These are phyloP conservation scores for Wickerhamomyces subpelliculosus DNA, from an alignment of 805 yeast species.

Conservation along the genomic window DNA sequence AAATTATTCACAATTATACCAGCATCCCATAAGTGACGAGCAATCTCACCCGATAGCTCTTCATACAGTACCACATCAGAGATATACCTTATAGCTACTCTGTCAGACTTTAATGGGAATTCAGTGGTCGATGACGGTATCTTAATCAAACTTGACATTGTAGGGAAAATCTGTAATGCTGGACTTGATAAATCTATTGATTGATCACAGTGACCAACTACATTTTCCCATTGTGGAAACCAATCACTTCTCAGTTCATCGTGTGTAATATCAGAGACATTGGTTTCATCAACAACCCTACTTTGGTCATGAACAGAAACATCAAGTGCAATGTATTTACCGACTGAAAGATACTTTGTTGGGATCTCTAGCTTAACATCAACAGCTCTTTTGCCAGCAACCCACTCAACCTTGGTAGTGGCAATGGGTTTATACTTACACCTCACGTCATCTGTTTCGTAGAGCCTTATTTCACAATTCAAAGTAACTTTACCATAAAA, in stretches of 20 bases:
- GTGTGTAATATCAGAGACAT: slow-evolving; percentile 4
- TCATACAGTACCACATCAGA: slow-evolving; percentile 19
- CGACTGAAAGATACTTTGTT: neutral
- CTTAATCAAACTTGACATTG: slow-evolving; percentile 10
- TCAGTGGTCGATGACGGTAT: slow-evolving; percentile 6
- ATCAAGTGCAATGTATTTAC: slow-evolving; percentile 9
- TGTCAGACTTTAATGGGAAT: slow-evolving; percentile 14
- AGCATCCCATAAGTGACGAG: slow-evolving; percentile 38
- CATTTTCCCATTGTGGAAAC: slow-evolving; percentile 4
- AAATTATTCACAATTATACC: slow-evolving; percentile 21
- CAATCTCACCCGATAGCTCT: slow-evolving; percentile 33
- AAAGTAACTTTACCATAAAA: slow-evolving; percentile 25
- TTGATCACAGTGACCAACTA: slow-evolving; percentile 4
- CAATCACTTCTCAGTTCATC: slow-evolving; percentile 8
- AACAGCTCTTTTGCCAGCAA: slow-evolving; percentile 15
- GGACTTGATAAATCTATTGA: slow-evolving; percentile 1
- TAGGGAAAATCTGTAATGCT: slow-evolving; percentile 7
- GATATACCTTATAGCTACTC: slow-evolving; percentile 11
- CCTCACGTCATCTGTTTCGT: neutral
- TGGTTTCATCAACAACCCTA: slow-evolving; percentile 7
- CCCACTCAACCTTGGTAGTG: slow-evolving; percentile 9
- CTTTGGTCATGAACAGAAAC: slow-evolving; percentile 4
- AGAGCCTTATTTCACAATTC: slow-evolving; percentile 5
- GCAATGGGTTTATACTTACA: neutral
- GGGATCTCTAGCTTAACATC: slow-evolving; percentile 4